Evolutionary conservation across 2,329 filamentous ascomycete species (phyloP), one percentile per base, ranked within the genome.

Genomic region (Aspergillus novoparasiticus): DNA sequence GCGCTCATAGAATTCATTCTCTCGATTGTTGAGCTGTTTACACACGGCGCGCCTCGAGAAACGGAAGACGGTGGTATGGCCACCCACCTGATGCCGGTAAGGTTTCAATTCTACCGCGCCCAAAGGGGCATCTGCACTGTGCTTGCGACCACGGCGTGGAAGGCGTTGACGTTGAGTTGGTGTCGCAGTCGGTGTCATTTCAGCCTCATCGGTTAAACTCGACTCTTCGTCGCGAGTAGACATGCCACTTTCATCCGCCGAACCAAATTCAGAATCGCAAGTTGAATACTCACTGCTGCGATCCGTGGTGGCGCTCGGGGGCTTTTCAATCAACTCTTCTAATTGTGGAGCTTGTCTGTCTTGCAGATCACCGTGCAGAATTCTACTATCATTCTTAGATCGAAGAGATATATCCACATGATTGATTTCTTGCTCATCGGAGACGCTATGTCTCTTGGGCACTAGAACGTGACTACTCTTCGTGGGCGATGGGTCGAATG

Each of bases 1-100:
- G 60, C 90, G 95, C 79, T 99, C 95, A 78, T 99, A 99, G 76
- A 99, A 99, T 79, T 97, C 93, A 78, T 99, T 99, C 76, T 99
- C 95, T 73, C 94, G 87, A 76, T 97, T 99, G 78, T 97, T 99
- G 73, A 99, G 86, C 80, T 97, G 93, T 80, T 99, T 99, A 84
- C 95, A 99, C 12, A 99, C 94, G 61, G 95, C 95, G 71, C 94
- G 88, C 69, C 93, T 89, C 21, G 95, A 98, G 75, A 99, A 98
- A 48, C 94, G 90, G 86, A 96, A 99, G 41, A 99, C 86, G 0
- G 94, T 97, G 8, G 93, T 97, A 77, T 99, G 95, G 0, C 95
- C 95, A 63, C 95, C 95, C 60, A 99, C 95, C 79, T 99, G 95
- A 79, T 99, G 95, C 69, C 93, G 92, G 79, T 97, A 99, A 1